Conservation (phyloP, 306 rosid species). For the Cucumis sativus region Cucumber_9930_V3 NC_026657.2:34231001-34231500, state of each 20-base stretch:
- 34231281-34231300: not conserved
- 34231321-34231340: not conserved
- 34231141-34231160: too few species aligned
- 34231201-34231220: not conserved
- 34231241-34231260: not conserved
- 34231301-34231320: not conserved
- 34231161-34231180: not conserved
- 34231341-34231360: not conserved
- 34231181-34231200: not conserved
- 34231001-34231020: not conserved
- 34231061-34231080: too few species aligned
- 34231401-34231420: not conserved
- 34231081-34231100: too few species aligned
- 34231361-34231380: not conserved
- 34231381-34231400: not conserved
- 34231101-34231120: too few species aligned
- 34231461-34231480: constrained; percentile 6
- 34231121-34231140: too few species aligned
- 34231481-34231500: constrained; percentile 17
- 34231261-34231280: not conserved
- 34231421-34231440: not conserved
- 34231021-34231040: too few species aligned
- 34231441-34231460: constrained; percentile 26
- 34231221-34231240: not conserved
- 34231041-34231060: too few species aligned